Evolutionary conservation across 108 stramenopile genomes (phyloP), one percentile per base, ranked within the genome.

Genomic region (Fragilaria radians): DNA sequence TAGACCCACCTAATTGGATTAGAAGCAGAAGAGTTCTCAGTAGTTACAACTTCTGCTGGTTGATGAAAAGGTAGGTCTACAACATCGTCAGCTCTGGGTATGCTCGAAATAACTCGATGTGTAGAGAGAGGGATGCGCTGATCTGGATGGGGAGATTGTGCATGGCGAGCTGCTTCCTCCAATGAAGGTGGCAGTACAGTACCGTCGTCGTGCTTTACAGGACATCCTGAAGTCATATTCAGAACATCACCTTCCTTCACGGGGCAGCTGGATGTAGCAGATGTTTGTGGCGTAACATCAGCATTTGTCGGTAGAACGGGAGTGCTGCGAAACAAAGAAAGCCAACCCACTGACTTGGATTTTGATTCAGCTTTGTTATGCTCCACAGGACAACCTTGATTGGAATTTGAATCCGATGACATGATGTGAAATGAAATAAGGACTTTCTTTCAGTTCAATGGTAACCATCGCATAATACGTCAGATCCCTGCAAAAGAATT

Each of bases 1-100:
- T 98, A 98, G 31, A 95, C 89, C 97, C 97, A 98, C 17, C 49
- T 53, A 50, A 69, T 31, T 32, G 19, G 25, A n/a, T 52, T 51
- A 46, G 59, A 31, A 58, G 66, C 3, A 25, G 72, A 74, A 57
- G 67, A 68, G 54, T 76, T 76, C 24, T 48, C 45, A 19, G 73
- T 69, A 3, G 47, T 50, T 54, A 49, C 23, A 31, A 51, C 11
- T 42, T 57, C 49, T 27, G 54, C 57, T 18, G 21, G 48, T 30
- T 42, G 66, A 48, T 71, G 72, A 47, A 30, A 57, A 28, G 0
- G 57, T 4, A 1, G 48, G 27, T 57, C 53, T 7, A 34, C 31
- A 28, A n/a, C 28, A 51, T 29, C 53, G 34, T 64, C 70, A 45
- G 86, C 82, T 1, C 86, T 77, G 7, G 88, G 88, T 52, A 94